Evolutionary conservation across 768 basidiomycete species (phyloP), one percentile per base, ranked within the genome.

Genomic region (Mrakia blollopis): DNA sequence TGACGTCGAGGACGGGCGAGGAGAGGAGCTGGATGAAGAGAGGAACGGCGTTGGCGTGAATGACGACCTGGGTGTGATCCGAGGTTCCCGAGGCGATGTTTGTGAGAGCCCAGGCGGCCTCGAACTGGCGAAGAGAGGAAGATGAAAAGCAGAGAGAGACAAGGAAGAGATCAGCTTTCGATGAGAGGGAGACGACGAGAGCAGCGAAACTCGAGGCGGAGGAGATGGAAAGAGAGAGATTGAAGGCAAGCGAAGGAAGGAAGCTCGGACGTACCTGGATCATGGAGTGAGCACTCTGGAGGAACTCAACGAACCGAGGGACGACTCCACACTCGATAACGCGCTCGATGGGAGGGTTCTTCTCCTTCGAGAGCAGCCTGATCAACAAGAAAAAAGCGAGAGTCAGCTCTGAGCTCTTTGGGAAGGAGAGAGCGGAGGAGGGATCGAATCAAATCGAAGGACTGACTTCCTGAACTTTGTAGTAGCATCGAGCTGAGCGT

Each of bases 1-100:
- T 91, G 78, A 99, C 97, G 85, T 99, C 97, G 77, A 94, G 87
- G 52, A 97, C 94, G 61, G 89, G 82, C n/a, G 95, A 97, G 13
- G 93, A 94, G 60, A 98, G 86, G 67, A 99, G 89, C 80, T 93
- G 93, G 86, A 99, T 98, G 83, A 99, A 99, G 84, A 95, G 91
- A 3, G 95, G 96, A 23, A 99, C 95, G 35, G 97, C 95, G 78
- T 91, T 89, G 23, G 95, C 92, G 79, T 88, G 89, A 85, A 99
- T 98, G 74, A 99, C 97, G 75, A 96, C 93, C 86, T 98, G 93
- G 50, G 96, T 99, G 83, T 99, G 97, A 79, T 96, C 93, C 28
- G 95, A 95, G 39, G 97, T 99, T 57, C 97, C 97, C 74, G 95
- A 97, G 11, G 95, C 95, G 80, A 97, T 97, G 86, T 97, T 97